Conservation (phyloP, 202 grass and related monocot genomes). For the Carex sylvatica region DNA sequence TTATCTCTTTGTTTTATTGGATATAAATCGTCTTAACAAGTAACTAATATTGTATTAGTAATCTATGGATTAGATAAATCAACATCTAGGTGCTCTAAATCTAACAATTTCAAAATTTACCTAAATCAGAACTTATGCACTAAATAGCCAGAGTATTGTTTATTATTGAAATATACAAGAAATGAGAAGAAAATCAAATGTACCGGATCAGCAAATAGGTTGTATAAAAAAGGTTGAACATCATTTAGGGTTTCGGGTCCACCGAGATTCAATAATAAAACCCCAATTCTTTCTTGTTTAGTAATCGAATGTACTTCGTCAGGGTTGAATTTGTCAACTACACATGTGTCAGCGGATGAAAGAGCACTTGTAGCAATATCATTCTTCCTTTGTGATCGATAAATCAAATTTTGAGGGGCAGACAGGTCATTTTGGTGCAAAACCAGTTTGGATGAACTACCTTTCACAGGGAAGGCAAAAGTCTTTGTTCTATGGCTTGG, state of each 20-base stretch:
- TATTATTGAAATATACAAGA: background rate
- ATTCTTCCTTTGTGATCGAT: background rate
- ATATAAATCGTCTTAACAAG: background rate
- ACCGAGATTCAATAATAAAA: constrained; percentile 91
- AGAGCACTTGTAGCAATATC: background rate
- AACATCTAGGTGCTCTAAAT: background rate
- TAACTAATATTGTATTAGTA: background rate
- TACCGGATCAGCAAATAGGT: constrained; percentile 92
- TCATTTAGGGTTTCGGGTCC: constrained; percentile 82
- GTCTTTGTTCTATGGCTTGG: background rate
- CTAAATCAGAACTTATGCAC: background rate
- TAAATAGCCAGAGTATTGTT: background rate
- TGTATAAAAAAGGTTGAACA: constrained; percentile 95
- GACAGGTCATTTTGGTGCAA: background rate
- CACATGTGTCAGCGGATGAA: background rate
- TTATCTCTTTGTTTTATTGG: no score
- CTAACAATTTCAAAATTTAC: background rate
- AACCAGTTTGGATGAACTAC: background rate
- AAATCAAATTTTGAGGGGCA: background rate
- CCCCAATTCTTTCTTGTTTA: constrained; percentile 63
- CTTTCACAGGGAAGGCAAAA: background rate
- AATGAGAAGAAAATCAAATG: constrained; percentile 17
- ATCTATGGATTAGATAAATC: background rate
- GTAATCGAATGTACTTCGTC: constrained; percentile 6
- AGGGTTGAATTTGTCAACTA: constrained; percentile 1